These are phyloP conservation scores for Gaultheria prostrata DNA, from an alignment of 148 eudicot species.

Conservation along the genomic window DNA sequence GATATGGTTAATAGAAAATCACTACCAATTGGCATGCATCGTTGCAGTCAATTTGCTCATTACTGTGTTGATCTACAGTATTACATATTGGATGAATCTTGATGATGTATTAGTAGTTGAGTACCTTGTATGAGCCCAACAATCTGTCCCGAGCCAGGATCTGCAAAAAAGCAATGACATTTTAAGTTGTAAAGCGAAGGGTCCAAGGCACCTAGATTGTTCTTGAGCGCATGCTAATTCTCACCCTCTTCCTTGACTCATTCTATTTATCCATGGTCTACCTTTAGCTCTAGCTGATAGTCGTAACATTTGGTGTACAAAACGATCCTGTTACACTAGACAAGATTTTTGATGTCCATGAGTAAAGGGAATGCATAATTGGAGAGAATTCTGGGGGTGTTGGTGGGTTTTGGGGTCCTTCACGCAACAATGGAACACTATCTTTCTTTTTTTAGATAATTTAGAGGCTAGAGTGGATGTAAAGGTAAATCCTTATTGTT, in stretches of 20 bases:
- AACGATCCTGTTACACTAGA: background rate
- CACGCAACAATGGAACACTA: background rate
- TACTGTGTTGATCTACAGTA: background rate
- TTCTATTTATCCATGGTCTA: background rate
- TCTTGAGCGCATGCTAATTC: background rate
- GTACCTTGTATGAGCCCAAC: conserved; percentile 93
- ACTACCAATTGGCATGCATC: background rate
- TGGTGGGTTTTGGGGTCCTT: background rate
- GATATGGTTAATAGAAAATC: background rate
- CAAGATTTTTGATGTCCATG: background rate
- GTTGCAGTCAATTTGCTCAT: background rate
- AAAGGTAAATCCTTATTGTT: background rate
- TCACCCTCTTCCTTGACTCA: background rate
- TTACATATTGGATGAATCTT: background rate
- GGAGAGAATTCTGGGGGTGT: background rate
- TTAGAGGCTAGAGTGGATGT: background rate
- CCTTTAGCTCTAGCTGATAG: background rate
- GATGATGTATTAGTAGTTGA: background rate
- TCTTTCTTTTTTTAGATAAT: background rate
- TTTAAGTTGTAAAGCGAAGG: background rate
- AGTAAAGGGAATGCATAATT: background rate
- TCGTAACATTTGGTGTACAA: background rate
- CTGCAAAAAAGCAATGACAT: conserved; percentile 32
- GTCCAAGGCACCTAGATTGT: background rate
- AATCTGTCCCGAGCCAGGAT: conserved; percentile 92